Evolutionary conservation across 2,329 filamentous ascomycete genomes (phyloP), one percentile per base, ranked within the genome.

Genomic region (Penicillium occitanis): DNA sequence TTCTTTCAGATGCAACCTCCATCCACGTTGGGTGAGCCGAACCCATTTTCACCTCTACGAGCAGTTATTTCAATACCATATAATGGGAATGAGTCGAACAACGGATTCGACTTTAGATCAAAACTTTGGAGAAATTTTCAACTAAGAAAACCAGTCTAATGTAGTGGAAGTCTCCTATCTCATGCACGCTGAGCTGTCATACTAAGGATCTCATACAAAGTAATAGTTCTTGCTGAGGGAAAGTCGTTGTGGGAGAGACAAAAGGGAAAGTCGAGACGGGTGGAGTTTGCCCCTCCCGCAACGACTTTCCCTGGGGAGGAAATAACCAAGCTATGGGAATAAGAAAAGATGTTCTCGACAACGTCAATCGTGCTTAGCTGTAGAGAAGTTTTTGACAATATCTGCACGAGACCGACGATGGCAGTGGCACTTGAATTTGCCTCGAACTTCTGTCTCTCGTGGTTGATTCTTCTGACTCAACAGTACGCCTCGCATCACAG

Each of bases 241-340:
- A 64, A 33, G 40, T 53, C 62, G 62, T 25, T 25, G 25, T 3
- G 25, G 25, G 25, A 25, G 25, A 3, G 3, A 3, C 25, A 25
- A 25, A 14, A 55, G 11, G 53, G 62, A 19, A 64, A 33, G 40
- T 53, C 62, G 62, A 64, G 62, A 19, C 62, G 62, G 22, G 13
- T 40, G 22, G 51, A 44, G 28, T 4, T 13, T 14, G 62, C 50
- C 62, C 62, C 62, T 30, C 62, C 30, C 62, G 62, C 40, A 44
- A 64, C 62, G 62, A 59, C 40, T 14, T 59, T 37, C 62, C 51
- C 13, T n/a, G 2, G 3, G 14, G 17, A 3, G 22, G 2, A 13
- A 28, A 11, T 14, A 1, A 28, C 22, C 10, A 22, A 14, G 4
- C 5, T 50, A 28, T 14, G 46, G 19, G 22, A 50, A 50, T 28